phyloP scores from a whole-genome alignment of 768 basidiomycete genomes.

The Mycena rebaudengoi region DNA sequence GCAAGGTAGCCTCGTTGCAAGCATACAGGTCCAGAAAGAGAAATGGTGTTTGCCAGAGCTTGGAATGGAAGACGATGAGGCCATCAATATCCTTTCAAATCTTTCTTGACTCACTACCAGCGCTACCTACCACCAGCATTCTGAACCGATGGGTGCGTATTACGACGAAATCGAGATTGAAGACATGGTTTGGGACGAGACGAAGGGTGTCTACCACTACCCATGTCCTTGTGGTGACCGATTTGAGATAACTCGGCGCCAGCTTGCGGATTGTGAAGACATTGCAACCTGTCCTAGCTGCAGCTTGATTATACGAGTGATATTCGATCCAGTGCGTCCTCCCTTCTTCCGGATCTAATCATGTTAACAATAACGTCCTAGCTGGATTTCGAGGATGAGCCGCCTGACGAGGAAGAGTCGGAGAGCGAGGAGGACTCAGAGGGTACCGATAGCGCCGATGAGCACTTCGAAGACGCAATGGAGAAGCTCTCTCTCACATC shows the following conservation, averaged over 20 bases:
- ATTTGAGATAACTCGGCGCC: constrained; percentile 90
- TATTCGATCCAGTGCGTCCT: constrained; percentile 90
- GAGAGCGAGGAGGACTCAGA: constrained; percentile 48
- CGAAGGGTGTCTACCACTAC: constrained; percentile 89
- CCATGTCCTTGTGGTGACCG: constrained; percentile 98
- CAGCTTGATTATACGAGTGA: constrained; percentile 88
- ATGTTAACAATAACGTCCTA: constrained; percentile 37
- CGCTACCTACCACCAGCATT: constrained; percentile 7
- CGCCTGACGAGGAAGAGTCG: constrained; percentile 54
- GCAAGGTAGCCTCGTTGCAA: constrained; percentile 13
- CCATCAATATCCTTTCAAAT: neutral
- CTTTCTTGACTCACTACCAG: constrained; percentile 15
- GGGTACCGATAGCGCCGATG: constrained; percentile 44
- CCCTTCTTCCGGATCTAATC: constrained; percentile 12
- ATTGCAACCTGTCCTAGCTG: constrained; percentile 97
- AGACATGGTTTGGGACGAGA: constrained; percentile 91
- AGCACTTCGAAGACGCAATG: constrained; percentile 71
- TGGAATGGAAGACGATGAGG: too few species aligned
- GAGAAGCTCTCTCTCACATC: constrained; percentile 65
- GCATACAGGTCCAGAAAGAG: constrained; percentile 13
- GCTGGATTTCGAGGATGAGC: constrained; percentile 88
- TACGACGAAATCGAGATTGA: constrained; percentile 99
- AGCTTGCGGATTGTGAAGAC: constrained; percentile 91
- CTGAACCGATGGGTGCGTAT: constrained; percentile 74
- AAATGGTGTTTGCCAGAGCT: constrained; percentile 1